Evolutionary conservation across 108 stramenopile species (phyloP), one percentile per base, ranked within the genome.

Genomic region (Skeletonema potamos): DNA sequence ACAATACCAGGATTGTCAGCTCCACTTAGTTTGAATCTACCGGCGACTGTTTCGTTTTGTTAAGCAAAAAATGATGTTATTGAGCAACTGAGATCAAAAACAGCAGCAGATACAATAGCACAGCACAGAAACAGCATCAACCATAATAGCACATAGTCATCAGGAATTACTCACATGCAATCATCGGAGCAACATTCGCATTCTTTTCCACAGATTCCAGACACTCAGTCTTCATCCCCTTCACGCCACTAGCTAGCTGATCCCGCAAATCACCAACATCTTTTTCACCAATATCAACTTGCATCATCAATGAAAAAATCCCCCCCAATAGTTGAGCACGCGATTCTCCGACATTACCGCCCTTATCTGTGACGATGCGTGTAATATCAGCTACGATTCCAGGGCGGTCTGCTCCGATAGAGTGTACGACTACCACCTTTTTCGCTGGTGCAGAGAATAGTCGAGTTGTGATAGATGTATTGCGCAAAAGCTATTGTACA

Each of bases 1-100:
- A 92, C 88, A 46, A 89, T 85, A 2, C 91, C 91, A 1, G 88
- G 87, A 72, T 92, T 66, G 58, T 92, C 88, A n/a, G 91, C 88
- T 27, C 91, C 91, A 20, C 68, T 73, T 27, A 88, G 44, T 64
- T 46, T 43, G 75, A 87, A 87, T 6, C 62, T 44, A 32, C 84
- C 86, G 9, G 73, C 33, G 43, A 76, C 75, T 76, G 27, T 66
- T 9, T 29, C 36, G 9, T 17, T 30, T 13, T 32, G 5, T 18
- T 10, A 30, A 54, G 20, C 20, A 20, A 24, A 4, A 13, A 17
- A 58, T 18, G 4, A n/a, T 20, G n/a, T n/a, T 59, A 12, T 4
- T 34, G 9, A 56, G 6, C 4, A 36, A 22, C 41, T 1, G 6
- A 6, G 54, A 6, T 37, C 8, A 22, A 8, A 15, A 48, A 54